phyloP scores from a whole-genome alignment of 371 early-diverging fungal genomes.

The Hamiltosporidium tvaerminnensis region DNA sequence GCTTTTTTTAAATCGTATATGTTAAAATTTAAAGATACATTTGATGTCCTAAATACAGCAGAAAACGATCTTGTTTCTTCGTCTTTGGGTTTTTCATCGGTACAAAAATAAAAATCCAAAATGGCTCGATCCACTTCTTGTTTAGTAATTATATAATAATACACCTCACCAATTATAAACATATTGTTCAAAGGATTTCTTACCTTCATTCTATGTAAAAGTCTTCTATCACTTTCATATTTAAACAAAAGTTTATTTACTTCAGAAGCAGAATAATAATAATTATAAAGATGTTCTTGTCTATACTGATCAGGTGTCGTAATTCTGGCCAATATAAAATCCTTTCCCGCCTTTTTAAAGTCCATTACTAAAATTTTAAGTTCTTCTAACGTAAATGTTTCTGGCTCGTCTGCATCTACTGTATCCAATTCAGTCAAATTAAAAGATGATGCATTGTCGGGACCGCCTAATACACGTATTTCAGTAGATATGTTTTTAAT shows the following conservation, averaged over 20 bases:
- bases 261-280: conserved; percentile 53
- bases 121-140: conserved; percentile 44
- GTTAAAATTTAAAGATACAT: too few relatives aligned
- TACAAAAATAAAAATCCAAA: conserved; percentile 46
- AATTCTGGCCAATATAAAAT: conserved; percentile 53
- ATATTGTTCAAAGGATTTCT: conserved; percentile 54
- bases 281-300: conserved; percentile 44
- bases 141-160: conserved; percentile 50
- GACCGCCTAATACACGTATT: conserved; percentile 48
- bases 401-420: conserved; percentile 47
- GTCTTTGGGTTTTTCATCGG: background rate
- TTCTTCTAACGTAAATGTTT: conserved; percentile 53
- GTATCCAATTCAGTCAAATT: conserved; percentile 37
- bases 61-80: conserved; percentile 22
- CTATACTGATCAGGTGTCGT: conserved; percentile 52
- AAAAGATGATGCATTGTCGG: conserved; percentile 29
- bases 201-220: conserved; percentile 55
- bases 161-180: conserved; percentile 54
- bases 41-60: too few relatives aligned
- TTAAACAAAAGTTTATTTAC: conserved; percentile 52
- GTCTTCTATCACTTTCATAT: conserved; percentile 50
- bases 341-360: conserved; percentile 38
- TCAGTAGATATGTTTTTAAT: conserved; percentile 25
- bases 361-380: conserved; percentile 43
- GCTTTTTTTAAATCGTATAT: too few relatives aligned